Evolutionary conservation across 352 stramenopile genomes (phyloP), one percentile per base, ranked within the genome.

Genomic region (Pythium phragmiticola): DNA sequence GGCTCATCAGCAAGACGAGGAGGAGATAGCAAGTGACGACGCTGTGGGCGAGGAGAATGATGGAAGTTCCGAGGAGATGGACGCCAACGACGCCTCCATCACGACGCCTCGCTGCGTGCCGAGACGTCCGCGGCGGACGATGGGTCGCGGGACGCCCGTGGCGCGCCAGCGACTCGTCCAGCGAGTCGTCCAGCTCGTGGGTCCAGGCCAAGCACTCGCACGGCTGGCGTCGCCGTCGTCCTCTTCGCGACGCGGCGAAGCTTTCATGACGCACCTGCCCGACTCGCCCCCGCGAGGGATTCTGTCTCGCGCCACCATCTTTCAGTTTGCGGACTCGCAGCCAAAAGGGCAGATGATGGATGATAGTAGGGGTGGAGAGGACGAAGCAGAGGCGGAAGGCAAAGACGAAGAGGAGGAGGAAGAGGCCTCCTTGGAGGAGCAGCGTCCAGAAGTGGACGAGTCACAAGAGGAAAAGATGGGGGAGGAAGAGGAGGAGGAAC

Each of bases 241-340:
- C 37, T 12, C 37, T 42, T 12, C 14, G 11, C 37, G 11, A 12
- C 37, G 37, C 14, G 33, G 30, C 4, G 41, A 59, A 13, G 73
- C 63, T 19, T 82, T 77, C 41, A 78, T 89, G 70, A 80, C 72
- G 2, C 75, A 75, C n/a, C 48, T 89, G 12, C 78, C 80, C 0
- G 70, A 88, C 55, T 89, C 80, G 1, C 80, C 80, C 1, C 78
- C 80, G 12, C 77, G 67, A 39, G 46, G 43, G 11, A 45, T 41
- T 11, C 28, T 54, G 26, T 37, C 60, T 43, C 37, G 28, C 0
- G 14, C 7, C 6, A 66, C 17, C 0, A 66, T 66, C 30, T 66
- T 66, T 21, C 28, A 46, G 50, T 66, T 66, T 37, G 19, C 56
- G 21, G 28, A 37, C 43, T 2, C 30, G 6, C 41, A 50, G 21